Base-by-base conservation (phyloP, 805 yeast genomes). In the Saccharomycopsis oosterbeekiorum region DNA sequence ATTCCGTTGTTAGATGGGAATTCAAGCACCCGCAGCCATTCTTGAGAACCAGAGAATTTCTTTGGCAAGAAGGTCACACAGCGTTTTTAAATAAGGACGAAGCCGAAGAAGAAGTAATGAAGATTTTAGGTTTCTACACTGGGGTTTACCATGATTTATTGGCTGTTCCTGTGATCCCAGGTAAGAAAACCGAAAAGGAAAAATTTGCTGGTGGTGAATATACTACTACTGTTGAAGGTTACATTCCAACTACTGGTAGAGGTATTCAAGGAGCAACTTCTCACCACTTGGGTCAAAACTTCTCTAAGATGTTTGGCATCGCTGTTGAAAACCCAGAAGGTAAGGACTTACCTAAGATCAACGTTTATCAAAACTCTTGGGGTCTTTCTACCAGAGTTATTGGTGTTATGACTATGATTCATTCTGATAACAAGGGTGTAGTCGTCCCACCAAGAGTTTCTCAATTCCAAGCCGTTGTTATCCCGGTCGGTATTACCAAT, bases 51-150 rank as follows among this genome's bases (percentile, higher is more conserved):
- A 88, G 99, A 79, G 99, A 94, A 78, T 94, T 94, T 78, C 80
- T 94, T 75, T 94, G 99, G 99, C 99, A 94, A 79, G 99, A 94
- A 79, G 99, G 99, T 69, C 99, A 94, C 79, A 94, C 99, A 58
- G 99, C 97, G 60, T 97, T 89, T 74, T 81, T 96, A 71, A 88
- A 96, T 61, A 75, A 78, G 66, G 89, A 84, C 64, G 94, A 83
- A 64, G 97, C 99, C 39, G 80, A 81, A 64, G 78, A 78, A 62
- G 98, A 94, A 78, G 98, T 93, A 39, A 71, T 82, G 68, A 86
- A 86, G 74, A 93, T 96, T 70, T 83, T 92, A 73, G 94, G 89
- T 65, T 85, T 83, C 76, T 94, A 94, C 75, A 86, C 87, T 64
- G 84, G 84, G 65, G 81, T 94, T 64, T 94, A 94, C 75, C 85